Evolutionary conservation across 83 land plant genomes (phyloP), one percentile per base, ranked within the genome.

Genomic region (Larix sibirica): DNA sequence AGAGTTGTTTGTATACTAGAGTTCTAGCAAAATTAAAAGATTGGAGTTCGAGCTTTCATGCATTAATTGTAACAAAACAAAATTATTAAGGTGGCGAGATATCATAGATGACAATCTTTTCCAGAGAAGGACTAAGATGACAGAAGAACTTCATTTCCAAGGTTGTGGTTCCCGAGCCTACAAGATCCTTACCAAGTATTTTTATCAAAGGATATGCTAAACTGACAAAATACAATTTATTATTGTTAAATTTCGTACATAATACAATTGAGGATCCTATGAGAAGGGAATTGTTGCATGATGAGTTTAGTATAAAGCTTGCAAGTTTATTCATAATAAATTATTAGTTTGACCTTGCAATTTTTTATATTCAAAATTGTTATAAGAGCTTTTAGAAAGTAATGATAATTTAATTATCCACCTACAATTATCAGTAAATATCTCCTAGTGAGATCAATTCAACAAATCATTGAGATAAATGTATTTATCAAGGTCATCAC

Each of bases 361-460:
- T 81, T 28, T 85, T 80, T 61, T 83, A 83, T 61, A 50, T 90
- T 24, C 83, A 75, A 54, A 84, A 87, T 17, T 83, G 84, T 77
- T 28, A 28, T 90, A 85, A 74, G 83, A 79, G 78, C 60, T 83
- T 90, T 90, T 64, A 65, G 83, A 79, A 87, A 80, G 62, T 65
- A 80, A 13, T 90, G 91, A 87, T 59, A 85, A 36, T 77, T 80
- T 47, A 80, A 85, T 58, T 90, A 90, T 81, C 91, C 91, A 8
- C 87, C 88, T 40, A 90, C 91, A 79, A 28, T 76, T 80, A 80
- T 69, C 21, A 87, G 80, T 26, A 83, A 86, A 60, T 87, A 84
- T 28, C 36, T 83, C 14, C 88, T 81, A 61, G 78, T 85, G 4
- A 66, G 79, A 9, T 33, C 84, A 31, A 83, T 90, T 40, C 90